These are phyloP conservation scores for Daldinia concentrica DNA, from an alignment of 495 filamentous ascomycete species.

Conservation along the genomic window DNA sequence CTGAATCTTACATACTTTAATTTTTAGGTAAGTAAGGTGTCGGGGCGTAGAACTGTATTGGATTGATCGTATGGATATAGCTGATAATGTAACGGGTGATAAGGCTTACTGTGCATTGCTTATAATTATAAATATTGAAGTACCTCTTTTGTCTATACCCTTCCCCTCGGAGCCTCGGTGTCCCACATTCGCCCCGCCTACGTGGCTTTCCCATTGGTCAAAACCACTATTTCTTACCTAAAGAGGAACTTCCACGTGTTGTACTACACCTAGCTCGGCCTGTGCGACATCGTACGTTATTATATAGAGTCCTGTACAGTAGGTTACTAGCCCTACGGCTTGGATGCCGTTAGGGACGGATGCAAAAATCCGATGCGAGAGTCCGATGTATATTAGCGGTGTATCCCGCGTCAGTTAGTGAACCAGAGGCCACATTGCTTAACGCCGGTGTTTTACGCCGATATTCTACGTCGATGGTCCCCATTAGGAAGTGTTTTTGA, in stretches of 20 bases:
- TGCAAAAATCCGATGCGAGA: neutral
- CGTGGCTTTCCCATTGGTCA: conserved; percentile 29
- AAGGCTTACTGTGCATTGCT: neutral
- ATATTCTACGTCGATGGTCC: neutral
- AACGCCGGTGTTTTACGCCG: conserved; percentile 1
- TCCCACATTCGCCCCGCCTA: conserved; percentile 28
- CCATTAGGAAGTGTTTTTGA: neutral
- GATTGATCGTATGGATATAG: conserved; percentile 1
- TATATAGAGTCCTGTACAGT: neutral
- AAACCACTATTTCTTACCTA: conserved; percentile 32
- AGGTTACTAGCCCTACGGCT: neutral
- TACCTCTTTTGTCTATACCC: neutral
- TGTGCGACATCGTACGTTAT: conserved; percentile 32
- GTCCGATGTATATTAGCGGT: neutral
- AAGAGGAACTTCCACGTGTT: conserved; percentile 33
- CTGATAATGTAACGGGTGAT: neutral
- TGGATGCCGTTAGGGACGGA: conserved; percentile 14
- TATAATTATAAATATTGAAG: neutral
- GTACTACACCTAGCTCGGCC: conserved; percentile 10
- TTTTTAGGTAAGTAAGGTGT: neutral
- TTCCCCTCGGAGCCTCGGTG: conserved; percentile 30
- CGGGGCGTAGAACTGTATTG: neutral
- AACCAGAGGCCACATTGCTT: neutral
- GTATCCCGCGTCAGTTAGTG: neutral
- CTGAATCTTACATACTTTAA: neutral